Percentiles rank a stretch among this genome's conserved stretches.
These are phyloP conservation scores for Sanghuangporus weigelae DNA, from an alignment of 1,284 basidiomycete genomes.

Conservation along the genomic window DNA sequence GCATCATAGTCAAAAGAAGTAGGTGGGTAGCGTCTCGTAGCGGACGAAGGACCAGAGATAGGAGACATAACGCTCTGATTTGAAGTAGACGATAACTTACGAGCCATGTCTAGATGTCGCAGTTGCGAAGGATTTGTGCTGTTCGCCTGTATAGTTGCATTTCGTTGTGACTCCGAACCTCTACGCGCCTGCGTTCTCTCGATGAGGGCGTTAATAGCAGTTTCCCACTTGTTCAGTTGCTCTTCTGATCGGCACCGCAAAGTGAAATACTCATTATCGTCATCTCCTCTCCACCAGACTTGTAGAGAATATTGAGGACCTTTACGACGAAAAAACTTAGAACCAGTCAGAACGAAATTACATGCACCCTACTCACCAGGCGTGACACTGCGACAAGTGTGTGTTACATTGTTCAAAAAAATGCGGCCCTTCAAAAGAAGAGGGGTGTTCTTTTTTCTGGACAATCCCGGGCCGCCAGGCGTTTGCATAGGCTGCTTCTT, in stretches of 20 bases:
- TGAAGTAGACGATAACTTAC: conserved; percentile 13
- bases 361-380: conserved; percentile 43
- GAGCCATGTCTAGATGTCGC: conserved; percentile 20
- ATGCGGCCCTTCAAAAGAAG: conserved; percentile 95
- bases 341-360: conserved; percentile 1
- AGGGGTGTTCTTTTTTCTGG: conserved; percentile 72
- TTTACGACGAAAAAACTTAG: conserved; percentile 29
- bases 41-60: conserved; percentile 32
- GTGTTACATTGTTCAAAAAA: conserved; percentile 94
- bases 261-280: conserved; percentile 90
- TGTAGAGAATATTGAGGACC: conserved; percentile 60
- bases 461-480: conserved; percentile 43
- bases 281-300: conserved; percentile 93
- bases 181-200: conserved; percentile 60
- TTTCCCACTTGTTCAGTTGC: conserved; percentile 90
- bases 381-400: conserved; percentile 57
- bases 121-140: conserved; percentile 37
- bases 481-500: conserved; percentile 61
- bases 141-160: conserved; percentile 38
- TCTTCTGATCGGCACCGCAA: conserved; percentile 92
- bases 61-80: conserved; percentile 16
- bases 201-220: conserved; percentile 84
- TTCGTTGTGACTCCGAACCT: conserved; percentile 47
- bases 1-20: conserved; percentile 40
- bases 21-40: conserved; percentile 32